Conservation (phyloP, 2,329 filamentous ascomycete genomes). For the Stemphylium lycopersici region DNA sequence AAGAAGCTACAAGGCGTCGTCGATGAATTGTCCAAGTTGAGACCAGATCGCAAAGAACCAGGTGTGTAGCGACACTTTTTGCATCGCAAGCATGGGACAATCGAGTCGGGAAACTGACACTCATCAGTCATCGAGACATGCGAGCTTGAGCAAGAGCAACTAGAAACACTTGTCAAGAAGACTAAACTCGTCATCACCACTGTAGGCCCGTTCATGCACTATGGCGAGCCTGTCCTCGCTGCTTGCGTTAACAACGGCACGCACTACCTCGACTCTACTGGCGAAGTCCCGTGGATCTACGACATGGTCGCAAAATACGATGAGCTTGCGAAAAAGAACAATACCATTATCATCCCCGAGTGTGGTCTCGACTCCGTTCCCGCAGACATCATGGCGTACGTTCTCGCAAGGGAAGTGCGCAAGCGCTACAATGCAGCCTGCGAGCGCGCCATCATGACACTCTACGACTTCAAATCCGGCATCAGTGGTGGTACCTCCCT, state of each 20-base stretch:
- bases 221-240: slow-evolving; percentile 68
- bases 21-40: slow-evolving; percentile 68
- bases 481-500: slow-evolving; percentile 65
- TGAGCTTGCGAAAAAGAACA: slow-evolving; percentile 62
- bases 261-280: slow-evolving; percentile 71
- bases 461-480: slow-evolving; percentile 59
- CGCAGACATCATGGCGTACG: slow-evolving; percentile 62
- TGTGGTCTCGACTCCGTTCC: slow-evolving; percentile 67
- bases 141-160: slow-evolving; percentile 55
- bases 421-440: slow-evolving; percentile 58
- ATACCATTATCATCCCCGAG: slow-evolving; percentile 66
- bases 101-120: background rate
- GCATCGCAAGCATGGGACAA: background rate
- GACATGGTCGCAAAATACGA: slow-evolving; percentile 68
- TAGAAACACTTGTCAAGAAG: slow-evolving; percentile 59
- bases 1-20: slow-evolving; percentile 74
- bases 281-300: slow-evolving; percentile 68
- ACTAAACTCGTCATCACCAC: slow-evolving; percentile 66
- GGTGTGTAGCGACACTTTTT: slow-evolving; percentile 54
- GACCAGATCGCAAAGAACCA: slow-evolving; percentile 72
- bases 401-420: slow-evolving; percentile 61
- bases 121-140: slow-evolving; percentile 49
- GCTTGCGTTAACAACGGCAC: slow-evolving; percentile 69
- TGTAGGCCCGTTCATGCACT: slow-evolving; percentile 67
- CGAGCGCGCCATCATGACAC: slow-evolving; percentile 57